A percentile compares a stretch with the other conserved stretches of the same genome.
Conservation (phyloP, 2,329 filamentous ascomycete genomes). For the Alternaria solani region DNA sequence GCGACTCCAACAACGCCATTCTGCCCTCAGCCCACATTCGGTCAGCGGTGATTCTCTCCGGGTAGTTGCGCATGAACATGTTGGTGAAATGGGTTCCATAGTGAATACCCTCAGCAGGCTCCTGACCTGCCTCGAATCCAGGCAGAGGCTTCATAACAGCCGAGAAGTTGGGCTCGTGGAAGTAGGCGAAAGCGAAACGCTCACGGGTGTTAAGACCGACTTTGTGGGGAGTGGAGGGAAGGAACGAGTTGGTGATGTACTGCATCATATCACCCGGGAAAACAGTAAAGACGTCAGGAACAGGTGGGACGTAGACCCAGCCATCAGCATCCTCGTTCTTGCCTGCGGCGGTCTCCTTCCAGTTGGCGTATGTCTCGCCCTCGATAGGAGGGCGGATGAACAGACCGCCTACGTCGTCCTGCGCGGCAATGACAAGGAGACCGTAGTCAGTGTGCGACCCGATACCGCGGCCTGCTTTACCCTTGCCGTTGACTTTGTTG, state of each 20-base stretch:
- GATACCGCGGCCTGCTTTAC: constrained; percentile 60
- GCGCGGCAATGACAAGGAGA: constrained; percentile 60
- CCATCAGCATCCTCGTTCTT: constrained; percentile 55
- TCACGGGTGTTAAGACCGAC: constrained; percentile 19
- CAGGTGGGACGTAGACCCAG: constrained; percentile 60
- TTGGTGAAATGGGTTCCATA: constrained; percentile 18
- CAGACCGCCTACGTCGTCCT: constrained; percentile 61
- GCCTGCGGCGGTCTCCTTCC: constrained; percentile 57
- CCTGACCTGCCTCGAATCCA: constrained; percentile 10
- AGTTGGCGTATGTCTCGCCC: constrained; percentile 56
- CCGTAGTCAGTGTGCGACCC: constrained; percentile 64
- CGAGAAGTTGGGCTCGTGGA: constrained; percentile 18
- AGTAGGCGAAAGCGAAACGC: constrained; percentile 19
- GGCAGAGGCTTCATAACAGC: constrained; percentile 16
- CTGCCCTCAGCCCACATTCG: constrained; percentile 10
- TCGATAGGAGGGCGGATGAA: constrained; percentile 57
- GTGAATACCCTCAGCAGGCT: constrained; percentile 12
- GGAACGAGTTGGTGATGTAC: constrained; percentile 18
- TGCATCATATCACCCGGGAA: constrained; percentile 50
- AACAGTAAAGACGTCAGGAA: constrained; percentile 57
- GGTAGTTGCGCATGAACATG: constrained; percentile 22
- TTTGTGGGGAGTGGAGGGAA: constrained; percentile 17
- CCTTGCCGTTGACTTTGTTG: constrained; percentile 58
- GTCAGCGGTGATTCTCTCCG: constrained; percentile 10
- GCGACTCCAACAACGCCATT: constrained; percentile 11